Percentiles rank a stretch among this genome's conserved stretches.
These are phyloP conservation scores for Lentinus brumalis DNA, from an alignment of 768 basidiomycete genomes.

Conservation along the genomic window DNA sequence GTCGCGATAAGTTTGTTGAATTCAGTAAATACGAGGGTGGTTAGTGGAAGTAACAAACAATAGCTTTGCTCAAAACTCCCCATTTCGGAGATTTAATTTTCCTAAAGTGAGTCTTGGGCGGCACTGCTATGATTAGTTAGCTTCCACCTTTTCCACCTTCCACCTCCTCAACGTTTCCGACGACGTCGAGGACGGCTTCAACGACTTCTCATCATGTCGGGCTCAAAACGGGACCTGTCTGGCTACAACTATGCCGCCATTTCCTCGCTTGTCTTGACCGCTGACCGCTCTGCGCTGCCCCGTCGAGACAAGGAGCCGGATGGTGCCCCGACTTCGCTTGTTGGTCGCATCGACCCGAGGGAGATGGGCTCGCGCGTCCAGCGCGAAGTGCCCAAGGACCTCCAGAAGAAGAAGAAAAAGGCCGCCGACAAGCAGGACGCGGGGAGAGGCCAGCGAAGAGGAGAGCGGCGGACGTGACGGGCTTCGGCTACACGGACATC, in stretches of 20 bases:
- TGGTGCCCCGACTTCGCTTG: conserved; percentile 91
- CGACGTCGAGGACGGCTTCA: conserved; percentile 17
- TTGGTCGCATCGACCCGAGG: conserved; percentile 83
- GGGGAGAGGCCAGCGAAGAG: conserved; percentile 62
- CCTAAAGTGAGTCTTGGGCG: too few species aligned
- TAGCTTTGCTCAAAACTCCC: too few species aligned
- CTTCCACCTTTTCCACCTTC: too few species aligned
- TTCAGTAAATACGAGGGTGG: too few species aligned
- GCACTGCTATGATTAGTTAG: too few species aligned
- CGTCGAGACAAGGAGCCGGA: conserved; percentile 95
- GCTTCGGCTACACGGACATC: conserved; percentile 86
- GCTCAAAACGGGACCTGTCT: conserved; percentile 73
- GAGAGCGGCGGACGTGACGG: conserved; percentile 54
- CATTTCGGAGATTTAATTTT: too few species aligned
- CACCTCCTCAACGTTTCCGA: conserved; percentile 12
- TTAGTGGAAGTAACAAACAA: too few species aligned
- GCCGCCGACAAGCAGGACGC: conserved; percentile 61
- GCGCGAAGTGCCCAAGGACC: conserved; percentile 80
- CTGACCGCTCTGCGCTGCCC: conserved; percentile 78
- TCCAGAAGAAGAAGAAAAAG: conserved; percentile 94
- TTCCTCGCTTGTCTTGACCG: conserved; percentile 92
- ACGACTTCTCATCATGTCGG: conserved; percentile 38
- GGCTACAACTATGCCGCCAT: conserved; percentile 97
- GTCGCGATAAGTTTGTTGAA: not conserved
- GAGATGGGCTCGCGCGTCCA: conserved; percentile 94